Evolutionary conservation across 108 stramenopile genomes (phyloP).

Genomic region (Licmophora abbreviata): DNA sequence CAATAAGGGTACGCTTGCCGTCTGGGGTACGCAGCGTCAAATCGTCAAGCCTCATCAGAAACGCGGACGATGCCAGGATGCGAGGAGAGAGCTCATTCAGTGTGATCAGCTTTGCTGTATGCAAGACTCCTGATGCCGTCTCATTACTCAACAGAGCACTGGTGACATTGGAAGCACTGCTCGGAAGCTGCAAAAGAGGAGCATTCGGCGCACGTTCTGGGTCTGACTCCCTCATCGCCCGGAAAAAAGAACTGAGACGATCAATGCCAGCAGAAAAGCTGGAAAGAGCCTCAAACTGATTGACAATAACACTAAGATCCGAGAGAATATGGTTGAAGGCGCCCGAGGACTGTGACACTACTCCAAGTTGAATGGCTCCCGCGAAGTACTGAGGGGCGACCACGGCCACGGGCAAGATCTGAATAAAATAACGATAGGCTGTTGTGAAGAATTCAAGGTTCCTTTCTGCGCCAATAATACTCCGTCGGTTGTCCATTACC

Average conservation of each 20-base stretch:
- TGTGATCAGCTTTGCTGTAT: too few relatives aligned
- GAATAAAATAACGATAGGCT: conserved; percentile 77
- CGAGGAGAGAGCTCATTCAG: conserved; percentile 15
- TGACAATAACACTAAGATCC: conserved; percentile 84
- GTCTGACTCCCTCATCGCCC: conserved; percentile 66
- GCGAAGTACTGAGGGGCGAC: conserved; percentile 91
- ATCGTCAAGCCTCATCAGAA: too few relatives aligned
- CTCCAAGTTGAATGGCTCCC: conserved; percentile 84
- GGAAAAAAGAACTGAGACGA: conserved; percentile 71
- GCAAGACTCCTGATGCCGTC: conserved; percentile 19
- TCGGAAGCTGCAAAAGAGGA: conserved; percentile 19
- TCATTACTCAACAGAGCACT: not conserved
- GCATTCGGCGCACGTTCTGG: conserved; percentile 27
- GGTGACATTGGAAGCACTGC: not conserved
- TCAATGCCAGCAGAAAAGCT: conserved; percentile 87
- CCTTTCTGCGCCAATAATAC: conserved; percentile 68
- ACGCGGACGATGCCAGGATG: too few relatives aligned
- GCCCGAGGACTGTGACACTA: conserved; percentile 75
- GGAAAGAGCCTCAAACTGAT: conserved; percentile 89
- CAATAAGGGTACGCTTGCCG: conserved; percentile 53
- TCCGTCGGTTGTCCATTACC: conserved; percentile 67
- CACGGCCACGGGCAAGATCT: conserved; percentile 88
- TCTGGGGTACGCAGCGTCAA: conserved; percentile 77
- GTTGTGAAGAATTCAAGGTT: conserved; percentile 93
- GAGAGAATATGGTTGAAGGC: conserved; percentile 86